Evolutionary conservation across 2,329 filamentous ascomycete species (phyloP).

Genomic region (Didymosphaeria variabile): DNA sequence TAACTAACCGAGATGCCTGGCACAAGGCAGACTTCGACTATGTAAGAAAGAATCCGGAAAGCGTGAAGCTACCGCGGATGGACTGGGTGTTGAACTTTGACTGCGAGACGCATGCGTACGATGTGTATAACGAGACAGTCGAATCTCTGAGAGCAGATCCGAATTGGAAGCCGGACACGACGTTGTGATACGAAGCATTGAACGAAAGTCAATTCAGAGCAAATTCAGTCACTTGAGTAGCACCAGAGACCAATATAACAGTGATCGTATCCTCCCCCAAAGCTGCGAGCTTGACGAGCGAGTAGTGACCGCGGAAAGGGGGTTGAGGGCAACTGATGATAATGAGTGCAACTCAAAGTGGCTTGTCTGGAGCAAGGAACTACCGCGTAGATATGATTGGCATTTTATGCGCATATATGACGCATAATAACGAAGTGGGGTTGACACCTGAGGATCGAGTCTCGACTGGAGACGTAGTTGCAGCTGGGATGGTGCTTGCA

Average conservation of each 20-base stretch:
- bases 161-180: constrained; percentile 23
- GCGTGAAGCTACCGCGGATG: constrained; percentile 33
- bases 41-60: constrained; percentile 33
- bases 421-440: not conserved
- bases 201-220: not conserved
- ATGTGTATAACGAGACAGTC: constrained; percentile 39
- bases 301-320: not conserved
- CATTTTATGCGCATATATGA: not conserved
- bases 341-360: not conserved
- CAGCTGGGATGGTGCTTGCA: not conserved
- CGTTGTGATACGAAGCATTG: not conserved
- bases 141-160: constrained; percentile 24
- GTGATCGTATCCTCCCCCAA: too few relatives aligned
- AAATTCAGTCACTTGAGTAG: too few relatives aligned
- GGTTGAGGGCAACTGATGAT: not conserved
- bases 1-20: constrained; percentile 33
- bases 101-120: constrained; percentile 31
- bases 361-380: not conserved
- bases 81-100: constrained; percentile 37
- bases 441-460: not conserved
- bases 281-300: too few relatives aligned
- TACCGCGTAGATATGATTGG: not conserved
- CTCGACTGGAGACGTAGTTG: not conserved
- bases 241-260: not conserved
- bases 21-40: constrained; percentile 35